Evolutionary conservation across 177 flowering plant genomes (phyloP), one percentile per base, ranked within the genome.

Genomic region (Vitis hybrid): DNA sequence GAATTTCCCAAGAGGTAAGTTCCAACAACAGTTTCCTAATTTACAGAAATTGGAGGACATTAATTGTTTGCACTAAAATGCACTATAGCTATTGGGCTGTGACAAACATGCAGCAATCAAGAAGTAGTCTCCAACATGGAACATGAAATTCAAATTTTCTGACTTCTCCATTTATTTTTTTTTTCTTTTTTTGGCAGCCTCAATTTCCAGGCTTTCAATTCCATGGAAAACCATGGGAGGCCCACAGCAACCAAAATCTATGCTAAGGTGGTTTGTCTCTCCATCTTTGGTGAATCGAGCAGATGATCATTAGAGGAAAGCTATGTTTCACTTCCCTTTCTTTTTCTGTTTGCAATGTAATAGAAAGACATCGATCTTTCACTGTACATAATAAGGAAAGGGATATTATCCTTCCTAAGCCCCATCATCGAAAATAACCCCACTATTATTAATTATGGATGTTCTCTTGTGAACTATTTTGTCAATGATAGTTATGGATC

Each of bases 161-260:
- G 49, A 67, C 63, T 18, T 48, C 40, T 13, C 48, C 66, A 9
- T 64, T 69, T 68, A 2, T 17, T 12, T 12, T 17, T 14, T 6
- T 2, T 62, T 62, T 40, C 9, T 68, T 52, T 69, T 51, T 24
- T 61, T 74, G 79, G 69, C 85, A 76, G 80, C 72, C 73, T 52
- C 85, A 79, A 9, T 72, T 82, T 40, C 57, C 56, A 62, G 85
- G 71, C 55, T 46, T 75, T 69, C 82, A 74, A 54, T 64, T 69
- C 75, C 68, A 72, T 32, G 65, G 67, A 74, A 80, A 78, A 68
- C 61, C 77, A 66, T 82, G 84, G 83, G 77, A 82, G 27, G 67
- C 64, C 58, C 63, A 67, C 66, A 72, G 70, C 74, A 74, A 51
- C 60, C 72, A 68, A 30, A 61, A 65, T 74, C 62, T 74, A 7